These are phyloP conservation scores for Phragmites australis DNA, from an alignment of 176 grass and related monocot genomes.

Conservation along the genomic window DNA sequence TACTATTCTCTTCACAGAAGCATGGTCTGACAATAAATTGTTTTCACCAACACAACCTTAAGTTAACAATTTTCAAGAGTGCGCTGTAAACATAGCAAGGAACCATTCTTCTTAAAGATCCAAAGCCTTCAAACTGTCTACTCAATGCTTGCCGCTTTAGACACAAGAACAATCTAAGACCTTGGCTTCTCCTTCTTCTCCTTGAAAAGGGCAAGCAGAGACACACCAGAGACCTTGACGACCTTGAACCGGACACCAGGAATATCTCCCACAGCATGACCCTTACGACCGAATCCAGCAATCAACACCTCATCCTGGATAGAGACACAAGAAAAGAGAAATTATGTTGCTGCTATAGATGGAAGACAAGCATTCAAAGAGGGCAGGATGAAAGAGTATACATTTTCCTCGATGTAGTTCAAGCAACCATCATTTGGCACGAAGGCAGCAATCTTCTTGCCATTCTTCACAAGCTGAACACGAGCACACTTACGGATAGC, in stretches of 20 bases:
- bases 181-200: constrained; percentile 73
- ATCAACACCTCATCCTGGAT: constrained; percentile 67
- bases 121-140: constrained; percentile 13
- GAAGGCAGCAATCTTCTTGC: constrained; percentile 76
- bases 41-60: constrained; percentile 38
- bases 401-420: constrained; percentile 71
- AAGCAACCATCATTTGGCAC: constrained; percentile 73
- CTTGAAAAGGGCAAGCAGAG: constrained; percentile 70
- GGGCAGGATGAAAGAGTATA: neutral
- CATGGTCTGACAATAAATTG: constrained; percentile 22
- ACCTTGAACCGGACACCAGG: constrained; percentile 75
- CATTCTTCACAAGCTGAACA: constrained; percentile 72
- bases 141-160: constrained; percentile 17
- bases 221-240: constrained; percentile 73
- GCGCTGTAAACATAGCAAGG: constrained; percentile 40
- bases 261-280: constrained; percentile 72
- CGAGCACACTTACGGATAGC: constrained; percentile 76
- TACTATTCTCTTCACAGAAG: constrained; percentile 24
- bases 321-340: neutral
- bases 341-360: neutral
- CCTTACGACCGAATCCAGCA: constrained; percentile 71
- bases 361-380: neutral
- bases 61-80: constrained; percentile 39
- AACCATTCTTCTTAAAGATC: constrained; percentile 38
- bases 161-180: constrained; percentile 44